phyloP scores from a whole-genome alignment of 2,329 filamentous ascomycete species.

The Dactylella cylindrospora region DNA sequence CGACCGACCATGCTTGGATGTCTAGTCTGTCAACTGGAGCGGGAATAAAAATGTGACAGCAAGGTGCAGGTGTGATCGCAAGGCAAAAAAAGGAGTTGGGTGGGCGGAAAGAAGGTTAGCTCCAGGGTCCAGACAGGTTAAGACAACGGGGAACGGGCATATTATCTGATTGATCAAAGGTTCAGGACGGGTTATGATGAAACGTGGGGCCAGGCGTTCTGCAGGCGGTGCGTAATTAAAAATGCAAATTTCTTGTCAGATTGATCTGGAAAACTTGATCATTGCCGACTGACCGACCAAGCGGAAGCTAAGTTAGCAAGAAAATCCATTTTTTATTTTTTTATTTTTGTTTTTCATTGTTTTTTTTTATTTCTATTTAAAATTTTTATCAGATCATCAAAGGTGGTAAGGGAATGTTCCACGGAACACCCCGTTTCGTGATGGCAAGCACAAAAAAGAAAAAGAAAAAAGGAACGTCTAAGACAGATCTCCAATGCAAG shows the following conservation, averaged over 20 bases:
- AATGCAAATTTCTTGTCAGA: conserved; percentile 43
- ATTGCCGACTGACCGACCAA: no score
- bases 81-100: no score
- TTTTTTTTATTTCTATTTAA: no score
- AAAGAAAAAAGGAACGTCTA: neutral
- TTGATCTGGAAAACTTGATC: conserved; percentile 41
- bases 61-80: neutral
- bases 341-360: no score
- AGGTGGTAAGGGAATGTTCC: conserved; percentile 13
- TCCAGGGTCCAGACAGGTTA: neutral
- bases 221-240: no score
- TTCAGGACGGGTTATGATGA: conserved; percentile 25
- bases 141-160: conserved; percentile 13
- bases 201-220: conserved; percentile 23
- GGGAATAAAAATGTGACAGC: conserved; percentile 8
- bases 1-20: no score
- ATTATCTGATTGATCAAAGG: conserved; percentile 44
- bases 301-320: conserved; percentile 21
- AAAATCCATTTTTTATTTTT: conserved; percentile 1
- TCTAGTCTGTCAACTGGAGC: conserved; percentile 1
- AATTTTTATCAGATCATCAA: conserved; percentile 44
- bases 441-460: neutral
- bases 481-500: conserved; percentile 31
- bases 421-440: no score
- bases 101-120: neutral